phyloP scores from a whole-genome alignment of 257 asterid genomes.

The Thymus quinquecostatus region DNA sequence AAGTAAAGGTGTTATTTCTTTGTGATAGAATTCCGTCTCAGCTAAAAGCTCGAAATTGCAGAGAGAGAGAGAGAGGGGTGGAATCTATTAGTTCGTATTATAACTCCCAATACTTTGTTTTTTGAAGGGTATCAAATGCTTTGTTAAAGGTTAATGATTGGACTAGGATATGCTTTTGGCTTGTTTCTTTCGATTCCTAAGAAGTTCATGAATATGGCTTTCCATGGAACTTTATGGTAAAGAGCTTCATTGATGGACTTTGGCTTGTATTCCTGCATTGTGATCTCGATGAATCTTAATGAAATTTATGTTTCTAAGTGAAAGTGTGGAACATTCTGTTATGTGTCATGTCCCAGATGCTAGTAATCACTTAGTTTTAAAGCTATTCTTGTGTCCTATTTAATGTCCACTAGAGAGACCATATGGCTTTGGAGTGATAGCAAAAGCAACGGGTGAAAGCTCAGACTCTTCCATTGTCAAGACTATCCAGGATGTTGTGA shows the following conservation, averaged over 20 bases:
- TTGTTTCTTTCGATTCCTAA: neutral
- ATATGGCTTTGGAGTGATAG: slow-evolving; percentile 41
- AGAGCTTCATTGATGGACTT: neutral
- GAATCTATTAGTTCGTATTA: no score
- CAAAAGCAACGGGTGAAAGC: slow-evolving; percentile 71
- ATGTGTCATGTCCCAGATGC: neutral
- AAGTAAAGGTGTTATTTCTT: neutral
- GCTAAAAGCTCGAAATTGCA: no score
- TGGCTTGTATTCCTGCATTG: neutral
- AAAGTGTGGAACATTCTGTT: neutral
- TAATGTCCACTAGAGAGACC: slow-evolving; percentile 46
- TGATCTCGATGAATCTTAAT: neutral
- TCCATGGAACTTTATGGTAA: neutral
- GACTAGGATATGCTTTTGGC: neutral
- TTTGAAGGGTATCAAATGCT: neutral
- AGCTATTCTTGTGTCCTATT: slow-evolving; percentile 3
- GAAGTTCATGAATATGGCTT: neutral
- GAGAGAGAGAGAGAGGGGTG: no score
- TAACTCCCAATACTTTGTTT: no score
- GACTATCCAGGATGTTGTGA: slow-evolving; percentile 69
- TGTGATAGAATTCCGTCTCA: no score
- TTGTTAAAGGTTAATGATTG: neutral
- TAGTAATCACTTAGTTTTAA: slow-evolving; percentile 9
- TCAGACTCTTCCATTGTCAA: slow-evolving; percentile 69
- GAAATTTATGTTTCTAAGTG: neutral